Conservation (phyloP, 352 stramenopile species). For the Phytophthora sansomeana region DNA sequence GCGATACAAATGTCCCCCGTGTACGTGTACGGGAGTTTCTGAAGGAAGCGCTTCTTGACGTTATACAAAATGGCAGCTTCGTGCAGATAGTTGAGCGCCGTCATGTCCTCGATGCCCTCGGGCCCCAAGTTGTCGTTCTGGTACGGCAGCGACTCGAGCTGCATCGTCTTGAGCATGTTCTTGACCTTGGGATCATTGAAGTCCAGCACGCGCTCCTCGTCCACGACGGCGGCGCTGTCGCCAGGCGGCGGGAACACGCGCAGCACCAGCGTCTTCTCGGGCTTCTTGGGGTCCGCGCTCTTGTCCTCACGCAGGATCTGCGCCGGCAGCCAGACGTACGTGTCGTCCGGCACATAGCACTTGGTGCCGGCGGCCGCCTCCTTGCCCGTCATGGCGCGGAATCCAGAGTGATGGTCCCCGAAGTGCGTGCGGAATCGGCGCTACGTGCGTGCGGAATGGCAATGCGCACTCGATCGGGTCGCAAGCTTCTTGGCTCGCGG, state of each 20-base stretch:
- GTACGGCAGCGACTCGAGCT: slow-evolving; percentile 79
- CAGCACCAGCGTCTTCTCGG: slow-evolving; percentile 67
- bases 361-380: slow-evolving; percentile 62
- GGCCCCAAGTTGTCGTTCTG: slow-evolving; percentile 77
- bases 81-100: slow-evolving; percentile 89
- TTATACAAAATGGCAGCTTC: slow-evolving; percentile 94
- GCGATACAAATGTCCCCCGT: slow-evolving; percentile 97
- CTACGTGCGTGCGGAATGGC: not conserved
- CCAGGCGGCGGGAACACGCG: slow-evolving; percentile 53
- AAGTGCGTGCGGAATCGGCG: slow-evolving; percentile 7
- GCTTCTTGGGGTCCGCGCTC: slow-evolving; percentile 55
- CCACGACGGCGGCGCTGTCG: slow-evolving; percentile 18
- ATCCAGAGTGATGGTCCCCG: slow-evolving; percentile 28
- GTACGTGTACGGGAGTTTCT: slow-evolving; percentile 95
- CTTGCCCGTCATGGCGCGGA: slow-evolving; percentile 30
- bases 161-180: slow-evolving; percentile 60
- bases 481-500: slow-evolving; percentile 4
- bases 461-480: not conserved
- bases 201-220: slow-evolving; percentile 72
- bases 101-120: slow-evolving; percentile 88
- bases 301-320: slow-evolving; percentile 74
- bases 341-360: slow-evolving; percentile 86
- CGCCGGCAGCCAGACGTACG: slow-evolving; percentile 79
- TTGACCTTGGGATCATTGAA: slow-evolving; percentile 79
- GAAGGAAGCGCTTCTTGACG: slow-evolving; percentile 86